Evolutionary conservation across 164 flowering plant genomes (phyloP).

Genomic region (Aristolochia contorta): DNA sequence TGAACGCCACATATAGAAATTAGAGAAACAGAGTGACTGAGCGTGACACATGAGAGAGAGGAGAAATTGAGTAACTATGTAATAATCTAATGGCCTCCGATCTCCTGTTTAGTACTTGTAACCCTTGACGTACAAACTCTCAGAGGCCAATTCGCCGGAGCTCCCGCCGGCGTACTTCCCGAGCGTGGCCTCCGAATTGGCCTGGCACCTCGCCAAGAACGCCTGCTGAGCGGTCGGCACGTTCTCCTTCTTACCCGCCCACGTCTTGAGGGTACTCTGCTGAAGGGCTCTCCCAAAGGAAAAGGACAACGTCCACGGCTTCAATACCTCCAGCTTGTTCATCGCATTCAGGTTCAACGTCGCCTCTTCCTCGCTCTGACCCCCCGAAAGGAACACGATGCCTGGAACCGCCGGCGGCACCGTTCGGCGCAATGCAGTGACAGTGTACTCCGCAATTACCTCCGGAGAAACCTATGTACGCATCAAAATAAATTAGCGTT

Average conservation of each 20-base stretch:
- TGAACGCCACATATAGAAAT: too few species aligned
- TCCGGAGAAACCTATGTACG: slow-evolving; percentile 47
- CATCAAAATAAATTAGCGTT: too few species aligned
- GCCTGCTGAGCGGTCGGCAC: slow-evolving; percentile 46
- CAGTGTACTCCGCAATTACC: slow-evolving; percentile 77
- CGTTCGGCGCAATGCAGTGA: slow-evolving; percentile 57
- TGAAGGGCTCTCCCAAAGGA: slow-evolving; percentile 84
- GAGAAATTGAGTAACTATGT: too few species aligned
- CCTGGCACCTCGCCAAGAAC: slow-evolving; percentile 64
- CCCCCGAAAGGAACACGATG: slow-evolving; percentile 71
- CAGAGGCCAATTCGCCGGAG: slow-evolving; percentile 47
- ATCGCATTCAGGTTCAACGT: slow-evolving; percentile 66
- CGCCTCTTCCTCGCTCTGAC: slow-evolving; percentile 86
- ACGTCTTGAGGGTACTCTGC: slow-evolving; percentile 70
- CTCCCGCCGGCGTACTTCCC: slow-evolving; percentile 53
- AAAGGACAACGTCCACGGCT: slow-evolving; percentile 85
- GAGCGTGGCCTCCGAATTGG: slow-evolving; percentile 72
- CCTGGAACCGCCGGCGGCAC: slow-evolving; percentile 87
- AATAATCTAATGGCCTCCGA: too few species aligned
- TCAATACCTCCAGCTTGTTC: slow-evolving; percentile 63
- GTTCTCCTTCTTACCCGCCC: slow-evolving; percentile 77
- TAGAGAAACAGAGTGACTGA: too few species aligned
- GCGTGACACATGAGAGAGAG: too few species aligned
- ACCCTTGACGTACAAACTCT: slow-evolving; percentile 61
- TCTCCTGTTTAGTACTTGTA: slow-evolving; percentile 54